A percentile compares a stretch with the other conserved stretches of the same genome.
These are phyloP conservation scores for Wickerhamiella musiphila DNA, from an alignment of 805 yeast species.

Conservation along the genomic window DNA sequence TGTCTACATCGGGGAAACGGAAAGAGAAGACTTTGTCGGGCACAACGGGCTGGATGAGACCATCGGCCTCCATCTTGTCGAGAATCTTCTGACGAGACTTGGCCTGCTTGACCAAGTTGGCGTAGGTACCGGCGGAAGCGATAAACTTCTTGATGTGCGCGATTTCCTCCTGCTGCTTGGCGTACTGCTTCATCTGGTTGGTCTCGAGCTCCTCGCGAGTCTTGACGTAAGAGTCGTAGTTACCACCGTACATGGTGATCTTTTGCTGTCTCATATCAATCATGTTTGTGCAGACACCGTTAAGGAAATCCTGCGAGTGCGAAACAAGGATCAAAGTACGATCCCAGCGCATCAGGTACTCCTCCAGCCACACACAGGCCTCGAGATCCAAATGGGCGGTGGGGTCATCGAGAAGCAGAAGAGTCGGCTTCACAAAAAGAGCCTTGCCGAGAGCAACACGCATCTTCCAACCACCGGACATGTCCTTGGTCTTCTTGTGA, in stretches of 20 bases:
- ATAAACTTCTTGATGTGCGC: slow-evolving; percentile 95
- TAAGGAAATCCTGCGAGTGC: slow-evolving; percentile 97
- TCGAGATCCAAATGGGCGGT: slow-evolving; percentile 98
- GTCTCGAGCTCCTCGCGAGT: slow-evolving; percentile 88
- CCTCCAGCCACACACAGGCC: slow-evolving; percentile 99
- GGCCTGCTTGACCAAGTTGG: slow-evolving; percentile 95
- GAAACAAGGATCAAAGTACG: slow-evolving; percentile 86
- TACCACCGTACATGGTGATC: slow-evolving; percentile 80
- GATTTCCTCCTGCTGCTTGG: slow-evolving; percentile 97
- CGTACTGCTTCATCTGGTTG: slow-evolving; percentile 94
- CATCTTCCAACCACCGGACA: slow-evolving; percentile 99
- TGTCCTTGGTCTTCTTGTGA: slow-evolving; percentile 86
- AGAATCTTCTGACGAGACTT: slow-evolving; percentile 97
- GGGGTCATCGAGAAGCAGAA: slow-evolving; percentile 90
- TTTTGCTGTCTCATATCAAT: slow-evolving; percentile 84
- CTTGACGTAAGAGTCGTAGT: slow-evolving; percentile 91
- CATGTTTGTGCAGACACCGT: slow-evolving; percentile 97
- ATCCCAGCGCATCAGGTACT: slow-evolving; percentile 86
- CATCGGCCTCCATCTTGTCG: slow-evolving; percentile 99
- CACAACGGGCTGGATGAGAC: slow-evolving; percentile 74
- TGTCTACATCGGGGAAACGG: slow-evolving; percentile 87
- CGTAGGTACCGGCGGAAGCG: slow-evolving; percentile 99
- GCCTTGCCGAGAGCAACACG: slow-evolving; percentile 98
- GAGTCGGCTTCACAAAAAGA: slow-evolving; percentile 90
- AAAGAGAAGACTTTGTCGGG: slow-evolving; percentile 88